A percentile compares a stretch with the other conserved stretches of the same genome.
Conservation (phyloP, 192 early-diverging fungal genomes). For the Umbelopsis vinacea region DNA sequence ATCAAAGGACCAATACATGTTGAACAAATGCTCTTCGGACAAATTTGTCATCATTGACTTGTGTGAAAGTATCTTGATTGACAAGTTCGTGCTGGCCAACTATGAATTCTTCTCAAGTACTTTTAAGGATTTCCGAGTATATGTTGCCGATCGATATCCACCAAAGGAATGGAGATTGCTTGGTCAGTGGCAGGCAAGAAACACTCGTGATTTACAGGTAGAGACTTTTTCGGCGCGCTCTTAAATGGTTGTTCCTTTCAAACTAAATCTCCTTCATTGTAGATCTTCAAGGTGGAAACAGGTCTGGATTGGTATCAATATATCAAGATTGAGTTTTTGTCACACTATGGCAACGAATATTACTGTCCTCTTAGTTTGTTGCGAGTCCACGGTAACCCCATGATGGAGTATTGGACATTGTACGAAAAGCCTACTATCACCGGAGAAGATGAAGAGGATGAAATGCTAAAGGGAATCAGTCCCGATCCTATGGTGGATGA, state of each 20-base stretch:
- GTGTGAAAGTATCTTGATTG: conserved; percentile 92
- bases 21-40: conserved; percentile 82
- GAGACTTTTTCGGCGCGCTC: too few relatives aligned
- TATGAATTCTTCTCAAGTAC: conserved; percentile 97
- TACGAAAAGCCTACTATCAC: conserved; percentile 49
- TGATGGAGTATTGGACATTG: conserved; percentile 84
- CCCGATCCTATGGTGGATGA: conserved; percentile 14
- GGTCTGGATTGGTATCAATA: conserved; percentile 84
- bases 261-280: conserved; percentile 11
- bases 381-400: conserved; percentile 88
- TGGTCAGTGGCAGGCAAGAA: conserved; percentile 83
- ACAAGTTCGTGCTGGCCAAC: conserved; percentile 89
- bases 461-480: conserved; percentile 21
- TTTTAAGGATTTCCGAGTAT: conserved; percentile 86
- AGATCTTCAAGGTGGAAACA: conserved; percentile 83
- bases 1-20: conserved; percentile 95
- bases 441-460: conserved; percentile 43
- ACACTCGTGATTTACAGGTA: conserved; percentile 87
- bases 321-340: conserved; percentile 85
- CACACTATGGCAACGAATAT: conserved; percentile 89
- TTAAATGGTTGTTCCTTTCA: too few relatives aligned
- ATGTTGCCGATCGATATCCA: conserved; percentile 73
- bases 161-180: conserved; percentile 73
- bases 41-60: conserved; percentile 94
- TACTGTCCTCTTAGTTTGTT: conserved; percentile 93